Conservation (phyloP, 768 basidiomycete species). For the Cyclocybe cylindracea region DNA sequence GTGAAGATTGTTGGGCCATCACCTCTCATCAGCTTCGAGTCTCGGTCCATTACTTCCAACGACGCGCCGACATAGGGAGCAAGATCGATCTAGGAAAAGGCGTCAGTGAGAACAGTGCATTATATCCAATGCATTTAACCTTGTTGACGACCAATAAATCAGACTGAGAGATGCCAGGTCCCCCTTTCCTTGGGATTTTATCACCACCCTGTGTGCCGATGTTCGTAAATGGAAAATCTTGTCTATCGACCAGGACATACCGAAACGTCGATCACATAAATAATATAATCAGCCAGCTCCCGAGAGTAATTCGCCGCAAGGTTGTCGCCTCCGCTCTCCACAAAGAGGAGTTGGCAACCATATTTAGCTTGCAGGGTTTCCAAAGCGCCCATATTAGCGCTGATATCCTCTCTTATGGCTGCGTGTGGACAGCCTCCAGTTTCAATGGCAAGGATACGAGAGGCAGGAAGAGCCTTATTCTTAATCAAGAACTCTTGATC, state of each 20-base stretch:
- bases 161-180: slow-evolving; percentile 95
- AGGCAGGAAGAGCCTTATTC: slow-evolving; percentile 82
- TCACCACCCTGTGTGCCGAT: slow-evolving; percentile 74
- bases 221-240: slow-evolving; percentile 2
- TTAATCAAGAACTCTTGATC: slow-evolving; percentile 97
- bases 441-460: slow-evolving; percentile 93
- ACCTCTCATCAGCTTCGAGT: slow-evolving; percentile 92
- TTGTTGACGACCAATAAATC: slow-evolving; percentile 96
- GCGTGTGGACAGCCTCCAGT: slow-evolving; percentile 98
- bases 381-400: slow-evolving; percentile 93
- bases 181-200: slow-evolving; percentile 98
- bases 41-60: slow-evolving; percentile 91
- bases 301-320: slow-evolving; percentile 96
- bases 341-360: slow-evolving; percentile 86
- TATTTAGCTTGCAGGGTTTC: slow-evolving; percentile 93
- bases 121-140: slow-evolving; percentile 36
- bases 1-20: slow-evolving; percentile 92
- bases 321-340: slow-evolving; percentile 97
- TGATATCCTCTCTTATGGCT: slow-evolving; percentile 97
- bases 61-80: slow-evolving; percentile 93
- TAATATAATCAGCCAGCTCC: slow-evolving; percentile 96
- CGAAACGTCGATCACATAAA: slow-evolving; percentile 88
- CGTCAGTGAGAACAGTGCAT: too few relatives aligned
- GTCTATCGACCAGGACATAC: slow-evolving; percentile 30
- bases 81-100: slow-evolving; percentile 73